Evolutionary conservation across 768 basidiomycete species (phyloP), one percentile per base, ranked within the genome.

Genomic region (Dioszegia crocea): DNA sequence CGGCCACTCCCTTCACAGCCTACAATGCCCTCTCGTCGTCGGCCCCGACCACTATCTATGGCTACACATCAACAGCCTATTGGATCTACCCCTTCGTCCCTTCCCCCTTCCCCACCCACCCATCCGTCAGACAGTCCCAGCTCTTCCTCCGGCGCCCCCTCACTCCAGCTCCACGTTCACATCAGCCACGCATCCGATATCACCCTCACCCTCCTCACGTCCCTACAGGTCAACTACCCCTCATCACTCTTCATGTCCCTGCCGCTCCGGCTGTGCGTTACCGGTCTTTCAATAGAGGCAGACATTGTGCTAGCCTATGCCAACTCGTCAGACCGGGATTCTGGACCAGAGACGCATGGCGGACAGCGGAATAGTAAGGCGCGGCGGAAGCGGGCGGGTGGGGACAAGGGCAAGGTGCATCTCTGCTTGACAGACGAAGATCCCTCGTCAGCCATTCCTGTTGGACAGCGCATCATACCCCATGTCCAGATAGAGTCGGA

Each of bases 171-270:
- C 3, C 92, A 97, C 73, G 80, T 99, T 0, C 85, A 86, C 67
- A 79, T 97, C 43, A 82, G 84, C 30, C 94, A 94, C 85, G 83
- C 86, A 52, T 90, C 93, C 10, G 86, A 96, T 75, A 81, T 98
- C 9, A 86, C 88, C 16, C 81, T 99, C 65, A 89, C 88, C 8
- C 82, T 99, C 56, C 86, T 89, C 29, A 98, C 96, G 0, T 93
- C 91, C 9, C 82, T 98, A 26, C 84, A 92, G 61, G 92, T 99
- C 78, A 96, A 99, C 78, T 97, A 98, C 75, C 96, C 96, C 4
- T 91, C 91, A 0, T 87, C 88, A 0, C 84, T 88, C 75, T 98
- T 99, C 82, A 97, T 99, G 93, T 86, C 89, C 14, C 83, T 99
- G 24, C 96, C 96, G 6, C 89, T 99, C 76, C 88, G 89, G 70